Conservation (phyloP, 257 asterid species). For the Orobanche coerulescens region DNA sequence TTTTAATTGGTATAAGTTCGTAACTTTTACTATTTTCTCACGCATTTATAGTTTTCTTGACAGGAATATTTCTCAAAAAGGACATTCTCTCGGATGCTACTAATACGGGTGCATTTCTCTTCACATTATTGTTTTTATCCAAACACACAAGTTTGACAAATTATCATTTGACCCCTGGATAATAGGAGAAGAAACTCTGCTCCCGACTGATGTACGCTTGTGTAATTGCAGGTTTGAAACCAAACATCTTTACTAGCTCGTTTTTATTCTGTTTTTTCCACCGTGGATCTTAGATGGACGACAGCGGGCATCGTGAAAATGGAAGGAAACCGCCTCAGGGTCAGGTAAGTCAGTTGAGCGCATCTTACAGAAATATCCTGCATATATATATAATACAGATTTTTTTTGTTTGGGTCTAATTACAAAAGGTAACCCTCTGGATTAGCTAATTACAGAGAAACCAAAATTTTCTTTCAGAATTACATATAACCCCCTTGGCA, state of each 20-base stretch:
- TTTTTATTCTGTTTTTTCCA: constrained; percentile 8
- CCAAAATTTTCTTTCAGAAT: neutral
- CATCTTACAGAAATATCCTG: neutral
- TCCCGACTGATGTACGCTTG: constrained; percentile 3
- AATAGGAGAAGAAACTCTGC: neutral
- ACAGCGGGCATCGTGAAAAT: constrained; percentile 72
- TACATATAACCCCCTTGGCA: neutral
- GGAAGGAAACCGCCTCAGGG: constrained; percentile 87
- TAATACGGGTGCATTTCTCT: constrained; percentile 9
- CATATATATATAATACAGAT: neutral
- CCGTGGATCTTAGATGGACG: constrained; percentile 50
- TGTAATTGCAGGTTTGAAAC: neutral
- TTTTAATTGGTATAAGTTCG: neutral
- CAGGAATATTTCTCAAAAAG: constrained; percentile 1
- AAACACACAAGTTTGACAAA: neutral
- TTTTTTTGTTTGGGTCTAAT: neutral
- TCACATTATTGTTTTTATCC: neutral
- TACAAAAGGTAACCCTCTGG: neutral
- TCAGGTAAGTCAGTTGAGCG: constrained; percentile 40
- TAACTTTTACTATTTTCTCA: neutral
- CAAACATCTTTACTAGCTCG: constrained; percentile 10
- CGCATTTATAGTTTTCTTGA: neutral
- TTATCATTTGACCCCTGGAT: neutral
- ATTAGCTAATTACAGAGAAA: neutral
- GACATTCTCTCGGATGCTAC: neutral